Evolutionary conservation across 306 rosid genomes (phyloP).

Genomic region (cucumber (Cucumis sativus)): DNA sequence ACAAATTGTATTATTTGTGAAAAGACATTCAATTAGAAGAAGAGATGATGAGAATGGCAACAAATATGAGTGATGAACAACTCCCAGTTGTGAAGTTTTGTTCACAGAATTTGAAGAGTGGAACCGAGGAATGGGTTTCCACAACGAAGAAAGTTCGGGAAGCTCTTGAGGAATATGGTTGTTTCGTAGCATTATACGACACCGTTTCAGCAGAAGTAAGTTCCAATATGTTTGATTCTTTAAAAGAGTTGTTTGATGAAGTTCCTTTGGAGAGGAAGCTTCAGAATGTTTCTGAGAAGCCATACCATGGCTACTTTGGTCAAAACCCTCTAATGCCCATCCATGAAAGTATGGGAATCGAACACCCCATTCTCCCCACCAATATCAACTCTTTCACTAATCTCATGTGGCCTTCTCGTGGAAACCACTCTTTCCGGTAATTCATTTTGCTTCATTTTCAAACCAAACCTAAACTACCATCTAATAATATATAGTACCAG

Average conservation of each 20-base stretch:
- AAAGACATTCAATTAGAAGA: too few relatives aligned
- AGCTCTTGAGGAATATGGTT: constrained; percentile 35
- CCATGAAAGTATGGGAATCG: constrained; percentile 44
- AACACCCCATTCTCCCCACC: constrained; percentile 10
- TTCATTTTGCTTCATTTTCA: too few relatives aligned
- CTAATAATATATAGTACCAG: too few relatives aligned
- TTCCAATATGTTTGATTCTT: constrained; percentile 4
- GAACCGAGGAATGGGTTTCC: not conserved
- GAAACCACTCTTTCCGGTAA: constrained; percentile 17
- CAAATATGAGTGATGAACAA: not conserved
- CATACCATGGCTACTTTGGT: constrained; percentile 33
- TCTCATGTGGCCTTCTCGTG: constrained; percentile 26
- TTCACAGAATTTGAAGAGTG: constrained; percentile 15
- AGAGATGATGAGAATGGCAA: too few relatives aligned
- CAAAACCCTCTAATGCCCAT: constrained; percentile 26
- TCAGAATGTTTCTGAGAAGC: constrained; percentile 27
- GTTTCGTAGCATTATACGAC: constrained; percentile 20
- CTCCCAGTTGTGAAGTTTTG: constrained; percentile 22
- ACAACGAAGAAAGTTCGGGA: constrained; percentile 16
- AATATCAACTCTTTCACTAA: constrained; percentile 12
- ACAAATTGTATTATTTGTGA: too few relatives aligned
- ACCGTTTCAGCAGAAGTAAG: constrained; percentile 8
- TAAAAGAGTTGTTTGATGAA: constrained; percentile 19
- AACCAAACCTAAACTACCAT: too few relatives aligned
- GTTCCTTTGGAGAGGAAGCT: constrained; percentile 28